Conservation (phyloP, 176 grass and related monocot species). For the Bothriochloa decipiens region DNA sequence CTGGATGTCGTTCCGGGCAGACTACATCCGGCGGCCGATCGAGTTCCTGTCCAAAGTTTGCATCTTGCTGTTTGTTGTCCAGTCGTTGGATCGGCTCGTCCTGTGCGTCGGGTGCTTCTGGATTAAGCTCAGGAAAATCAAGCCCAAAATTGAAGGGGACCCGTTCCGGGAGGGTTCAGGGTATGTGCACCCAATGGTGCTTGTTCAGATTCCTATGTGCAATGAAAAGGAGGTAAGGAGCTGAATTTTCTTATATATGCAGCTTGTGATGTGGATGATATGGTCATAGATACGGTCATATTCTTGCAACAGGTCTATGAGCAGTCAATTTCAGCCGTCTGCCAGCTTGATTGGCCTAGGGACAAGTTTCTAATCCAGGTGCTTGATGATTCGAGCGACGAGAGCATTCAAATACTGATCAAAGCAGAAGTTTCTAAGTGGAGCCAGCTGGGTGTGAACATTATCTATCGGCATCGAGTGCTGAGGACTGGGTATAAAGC, state of each 20-base stretch:
- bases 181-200: slow-evolving; percentile 71
- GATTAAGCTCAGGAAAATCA: slow-evolving; percentile 81
- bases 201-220: slow-evolving; percentile 87
- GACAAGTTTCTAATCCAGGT: slow-evolving; percentile 79
- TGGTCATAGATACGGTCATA: too few species aligned
- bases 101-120: slow-evolving; percentile 80
- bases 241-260: slow-evolving; percentile 26
- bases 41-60: slow-evolving; percentile 66
- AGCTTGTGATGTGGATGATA: slow-evolving; percentile 29
- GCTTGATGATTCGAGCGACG: slow-evolving; percentile 77
- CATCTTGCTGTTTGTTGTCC: slow-evolving; percentile 66
- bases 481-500: slow-evolving; percentile 81
- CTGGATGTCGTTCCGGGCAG: slow-evolving; percentile 65
- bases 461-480: slow-evolving; percentile 71
- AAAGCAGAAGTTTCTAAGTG: slow-evolving; percentile 73
- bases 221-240: slow-evolving; percentile 76
- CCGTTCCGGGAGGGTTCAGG: slow-evolving; percentile 57
- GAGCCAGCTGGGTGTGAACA: slow-evolving; percentile 65
- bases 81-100: slow-evolving; percentile 62
- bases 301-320: slow-evolving; percentile 59
- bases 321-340: slow-evolving; percentile 71
- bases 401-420: slow-evolving; percentile 61
- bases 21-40: slow-evolving; percentile 61
- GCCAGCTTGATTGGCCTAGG: slow-evolving; percentile 75
- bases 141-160: slow-evolving; percentile 57